These are phyloP conservation scores for Stromatinia cepivora DNA, from an alignment of 2,329 filamentous ascomycete genomes.

Conservation along the genomic window DNA sequence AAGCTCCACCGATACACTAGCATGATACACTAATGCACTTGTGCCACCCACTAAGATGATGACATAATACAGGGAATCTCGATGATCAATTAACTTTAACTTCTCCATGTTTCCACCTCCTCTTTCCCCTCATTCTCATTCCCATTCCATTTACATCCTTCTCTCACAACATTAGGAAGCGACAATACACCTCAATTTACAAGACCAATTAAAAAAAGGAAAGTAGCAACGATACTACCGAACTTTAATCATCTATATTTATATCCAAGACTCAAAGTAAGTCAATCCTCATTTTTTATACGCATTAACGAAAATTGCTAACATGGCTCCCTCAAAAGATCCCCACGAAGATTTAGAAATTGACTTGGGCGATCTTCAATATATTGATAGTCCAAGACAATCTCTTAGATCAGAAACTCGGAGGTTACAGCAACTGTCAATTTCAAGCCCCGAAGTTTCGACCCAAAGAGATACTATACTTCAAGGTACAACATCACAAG, in stretches of 20 bases:
- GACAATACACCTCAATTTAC: not conserved
- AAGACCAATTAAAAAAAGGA: not conserved
- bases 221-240: not conserved
- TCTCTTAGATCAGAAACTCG: not conserved
- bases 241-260: not conserved
- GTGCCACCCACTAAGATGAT: not conserved
- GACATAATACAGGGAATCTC: conserved; percentile 12
- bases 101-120: conserved; percentile 16
- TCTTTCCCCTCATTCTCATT: not conserved
- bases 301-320: not conserved
- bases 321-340: not conserved
- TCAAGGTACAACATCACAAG: too few species aligned
- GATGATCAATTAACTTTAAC: too few species aligned
- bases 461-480: not conserved
- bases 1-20: conserved; percentile 22
- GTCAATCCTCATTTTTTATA: not conserved
- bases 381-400: not conserved
- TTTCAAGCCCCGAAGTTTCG: not conserved
- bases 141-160: not conserved
- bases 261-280: not conserved
- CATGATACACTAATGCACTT: conserved; percentile 21
- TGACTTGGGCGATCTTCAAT: not conserved
- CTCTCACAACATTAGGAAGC: not conserved
- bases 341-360: not conserved
- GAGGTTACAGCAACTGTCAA: too few species aligned